Evolutionary conservation across 2,329 filamentous ascomycete species (phyloP).

Genomic region (Monosporascus sp.): DNA sequence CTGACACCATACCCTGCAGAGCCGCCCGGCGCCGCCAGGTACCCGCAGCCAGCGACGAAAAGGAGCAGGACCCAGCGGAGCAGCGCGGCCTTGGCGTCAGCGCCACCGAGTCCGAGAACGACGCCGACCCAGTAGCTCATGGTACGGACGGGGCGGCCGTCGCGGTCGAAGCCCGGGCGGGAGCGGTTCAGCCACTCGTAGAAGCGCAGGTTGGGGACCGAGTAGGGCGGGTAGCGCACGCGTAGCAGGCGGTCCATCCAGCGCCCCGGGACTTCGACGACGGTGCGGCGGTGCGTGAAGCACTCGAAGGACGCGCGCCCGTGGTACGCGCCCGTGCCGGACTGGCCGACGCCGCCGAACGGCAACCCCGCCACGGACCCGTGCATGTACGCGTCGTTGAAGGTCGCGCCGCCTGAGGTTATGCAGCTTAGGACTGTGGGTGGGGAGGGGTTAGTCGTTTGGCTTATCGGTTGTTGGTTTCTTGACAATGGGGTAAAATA

Average conservation of each 20-base stretch:
- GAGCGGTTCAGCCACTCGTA: slow-evolving; percentile 36
- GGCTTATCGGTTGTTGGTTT: slow-evolving; percentile 3
- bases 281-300: slow-evolving; percentile 39
- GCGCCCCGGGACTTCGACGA: slow-evolving; percentile 53
- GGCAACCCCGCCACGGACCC: slow-evolving; percentile 64
- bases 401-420: slow-evolving; percentile 63
- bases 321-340: slow-evolving; percentile 71
- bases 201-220: slow-evolving; percentile 37
- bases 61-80: slow-evolving; percentile 42
- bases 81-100: slow-evolving; percentile 43
- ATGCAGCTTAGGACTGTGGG: slow-evolving; percentile 52
- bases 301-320: slow-evolving; percentile 68
- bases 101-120: slow-evolving; percentile 46
- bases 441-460: not conserved
- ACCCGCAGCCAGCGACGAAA: not conserved
- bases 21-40: not conserved
- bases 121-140: slow-evolving; percentile 50
- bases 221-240: slow-evolving; percentile 64
- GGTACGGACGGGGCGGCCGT: slow-evolving; percentile 47
- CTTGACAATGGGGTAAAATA: not conserved
- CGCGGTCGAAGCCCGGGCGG: slow-evolving; percentile 58
- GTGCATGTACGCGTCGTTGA: slow-evolving; percentile 66
- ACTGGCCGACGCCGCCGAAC: slow-evolving; percentile 80
- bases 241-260: slow-evolving; percentile 65
- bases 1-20: not conserved